Evolutionary conservation across 2,329 filamentous ascomycete species (phyloP), one percentile per base, ranked within the genome.

Genomic region (Trichoderma sp.): DNA sequence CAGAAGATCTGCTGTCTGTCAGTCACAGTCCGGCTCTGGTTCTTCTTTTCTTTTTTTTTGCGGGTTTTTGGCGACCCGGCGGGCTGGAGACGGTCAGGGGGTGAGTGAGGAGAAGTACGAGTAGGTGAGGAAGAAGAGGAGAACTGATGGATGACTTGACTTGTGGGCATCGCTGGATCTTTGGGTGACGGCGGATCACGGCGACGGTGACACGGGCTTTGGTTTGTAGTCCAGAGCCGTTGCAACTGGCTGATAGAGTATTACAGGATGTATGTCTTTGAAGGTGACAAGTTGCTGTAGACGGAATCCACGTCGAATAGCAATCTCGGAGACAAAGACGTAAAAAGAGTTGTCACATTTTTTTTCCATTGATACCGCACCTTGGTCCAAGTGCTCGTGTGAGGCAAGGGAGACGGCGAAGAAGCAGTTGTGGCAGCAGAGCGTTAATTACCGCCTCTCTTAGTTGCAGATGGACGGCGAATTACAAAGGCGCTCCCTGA

Each of bases 1-100:
- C 50, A 26, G 39, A 44, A 34, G 59, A 62, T 62, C 59, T 54
- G 59, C 59, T 47, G 59, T 62, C 59, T 45, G 48, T 52, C 59
- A 54, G 48, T n/a, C n/a, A n/a, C n/a, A n/a, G n/a, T n/a, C n/a
- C n/a, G n/a, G n/a, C n/a, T n/a, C n/a, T n/a, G n/a, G n/a, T n/a
- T n/a, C n/a, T n/a, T n/a, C 45, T 62, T 45, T 48, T 58, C n/a
- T 44, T 45, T 45, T 45, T 45, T 45, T 19, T 45, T 45, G 34
- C 34, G 34, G 34, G 34, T 39, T 45, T 55, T 62, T 62, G 54
- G 59, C 59, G 59, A 62, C 50, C 59, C 59, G 19, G 59, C 47
- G 26, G 59, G 50, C 59, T 62, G 59, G 59, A 62, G 59, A 55
- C 47, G 48, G 39, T 14, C 26, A 19, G 30, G 26, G 44, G 21